Conservation (phyloP, 805 yeast species). For the Saccharomycopsis microspora region DNA sequence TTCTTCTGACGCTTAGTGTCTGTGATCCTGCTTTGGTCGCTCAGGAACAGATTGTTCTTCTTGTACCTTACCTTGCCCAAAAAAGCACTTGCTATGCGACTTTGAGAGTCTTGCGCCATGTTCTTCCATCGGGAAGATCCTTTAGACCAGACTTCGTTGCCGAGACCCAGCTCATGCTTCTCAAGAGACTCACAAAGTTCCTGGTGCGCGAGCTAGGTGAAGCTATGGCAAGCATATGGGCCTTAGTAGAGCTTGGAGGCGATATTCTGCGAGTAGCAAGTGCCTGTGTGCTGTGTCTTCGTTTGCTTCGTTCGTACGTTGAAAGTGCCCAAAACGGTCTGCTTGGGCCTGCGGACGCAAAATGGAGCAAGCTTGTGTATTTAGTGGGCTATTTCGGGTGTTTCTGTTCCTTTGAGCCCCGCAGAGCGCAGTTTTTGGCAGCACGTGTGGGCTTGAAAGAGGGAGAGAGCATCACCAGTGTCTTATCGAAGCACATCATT, state of each 20-base stretch:
- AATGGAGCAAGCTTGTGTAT: slow-evolving; percentile 43
- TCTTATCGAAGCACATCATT: slow-evolving; percentile 48
- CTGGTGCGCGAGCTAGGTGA: slow-evolving; percentile 50
- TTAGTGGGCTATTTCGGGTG: slow-evolving; percentile 64
- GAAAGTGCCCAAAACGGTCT: neutral
- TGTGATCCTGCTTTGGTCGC: slow-evolving; percentile 41
- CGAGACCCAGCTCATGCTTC: slow-evolving; percentile 39
- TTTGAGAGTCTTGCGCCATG: slow-evolving; percentile 40
- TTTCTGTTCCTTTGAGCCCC: slow-evolving; percentile 47
- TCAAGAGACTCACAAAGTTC: slow-evolving; percentile 48
- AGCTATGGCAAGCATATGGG: slow-evolving; percentile 65
- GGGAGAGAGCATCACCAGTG: slow-evolving; percentile 45
- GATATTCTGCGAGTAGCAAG: slow-evolving; percentile 40
- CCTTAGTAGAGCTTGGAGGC: slow-evolving; percentile 33
- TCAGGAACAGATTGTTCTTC: slow-evolving; percentile 53
- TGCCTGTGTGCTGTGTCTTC: slow-evolving; percentile 55
- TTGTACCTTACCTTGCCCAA: slow-evolving; percentile 54
- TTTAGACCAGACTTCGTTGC: slow-evolving; percentile 40
- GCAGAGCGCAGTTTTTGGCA: slow-evolving; percentile 27
- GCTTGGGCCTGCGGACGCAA: slow-evolving; percentile 25
- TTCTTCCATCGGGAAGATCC: slow-evolving; percentile 32
- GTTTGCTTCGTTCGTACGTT: slow-evolving; percentile 36
- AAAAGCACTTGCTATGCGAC: slow-evolving; percentile 37
- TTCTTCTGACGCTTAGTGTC: slow-evolving; percentile 46
- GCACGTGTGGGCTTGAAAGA: slow-evolving; percentile 32